Percentiles rank a stretch among this genome's conserved stretches.
Conservation (phyloP, 805 yeast genomes). For the Candida railenensis region DNA sequence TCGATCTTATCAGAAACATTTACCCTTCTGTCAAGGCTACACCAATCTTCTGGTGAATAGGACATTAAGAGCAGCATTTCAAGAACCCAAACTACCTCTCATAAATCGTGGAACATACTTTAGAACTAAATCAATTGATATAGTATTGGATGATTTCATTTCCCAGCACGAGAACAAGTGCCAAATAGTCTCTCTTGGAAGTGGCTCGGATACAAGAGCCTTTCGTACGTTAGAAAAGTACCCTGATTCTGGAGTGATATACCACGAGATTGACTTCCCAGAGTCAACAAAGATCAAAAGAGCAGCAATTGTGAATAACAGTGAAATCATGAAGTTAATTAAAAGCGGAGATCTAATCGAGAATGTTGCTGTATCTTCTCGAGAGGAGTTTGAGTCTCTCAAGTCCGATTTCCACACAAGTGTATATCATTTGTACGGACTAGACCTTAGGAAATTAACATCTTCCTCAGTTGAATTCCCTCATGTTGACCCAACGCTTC, state of each 20-base stretch:
- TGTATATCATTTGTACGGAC: slow-evolving; percentile 52
- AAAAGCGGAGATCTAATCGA: slow-evolving; percentile 4
- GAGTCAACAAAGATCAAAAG: slow-evolving; percentile 53
- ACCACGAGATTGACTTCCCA: slow-evolving; percentile 66
- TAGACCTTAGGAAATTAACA: slow-evolving; percentile 46
- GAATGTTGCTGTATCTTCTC: slow-evolving; percentile 12
- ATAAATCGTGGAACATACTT: slow-evolving; percentile 72
- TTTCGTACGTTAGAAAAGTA: slow-evolving; percentile 45
- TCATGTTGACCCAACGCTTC: slow-evolving; percentile 32
- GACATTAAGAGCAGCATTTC: slow-evolving; percentile 36
- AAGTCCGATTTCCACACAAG: slow-evolving; percentile 32
- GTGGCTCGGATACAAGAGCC: slow-evolving; percentile 76
- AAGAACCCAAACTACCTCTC: slow-evolving; percentile 54
- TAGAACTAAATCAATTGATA: slow-evolving; percentile 54
- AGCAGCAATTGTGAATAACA: slow-evolving; percentile 38
- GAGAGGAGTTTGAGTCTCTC: slow-evolving; percentile 21
- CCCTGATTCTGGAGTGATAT: slow-evolving; percentile 26
- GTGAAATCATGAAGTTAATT: slow-evolving; percentile 25
- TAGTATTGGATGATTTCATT: slow-evolving; percentile 43
- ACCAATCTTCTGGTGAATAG: slow-evolving; percentile 39
- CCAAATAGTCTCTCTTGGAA: slow-evolving; percentile 71
- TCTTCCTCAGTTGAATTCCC: slow-evolving; percentile 12
- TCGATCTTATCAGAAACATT: slow-evolving; percentile 32
- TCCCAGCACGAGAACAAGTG: slow-evolving; percentile 21
- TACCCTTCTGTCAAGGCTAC: slow-evolving; percentile 40